A percentile compares a stretch with the other conserved stretches of the same genome.
Evolutionary conservation across 371 early-diverging fungal species (phyloP).

Genomic region (Mucor circinelloides): DNA sequence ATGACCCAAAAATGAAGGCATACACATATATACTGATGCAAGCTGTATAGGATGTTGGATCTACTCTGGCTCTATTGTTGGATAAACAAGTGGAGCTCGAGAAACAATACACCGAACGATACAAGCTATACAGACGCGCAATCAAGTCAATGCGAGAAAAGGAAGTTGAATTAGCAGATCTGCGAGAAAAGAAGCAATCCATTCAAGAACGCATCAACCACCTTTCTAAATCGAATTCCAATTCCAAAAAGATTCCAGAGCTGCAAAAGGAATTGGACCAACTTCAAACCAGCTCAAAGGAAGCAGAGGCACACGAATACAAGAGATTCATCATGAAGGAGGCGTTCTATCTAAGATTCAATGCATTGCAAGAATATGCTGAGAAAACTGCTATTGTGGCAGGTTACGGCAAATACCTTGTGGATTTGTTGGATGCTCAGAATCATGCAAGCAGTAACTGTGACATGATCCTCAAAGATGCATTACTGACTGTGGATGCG

Average conservation of each 20-base stretch:
- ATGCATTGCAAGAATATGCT: conserved; percentile 39
- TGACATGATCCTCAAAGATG: conserved; percentile 18
- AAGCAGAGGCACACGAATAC: conserved; percentile 28
- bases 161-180: conserved; percentile 19
- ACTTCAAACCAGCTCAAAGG: conserved; percentile 6
- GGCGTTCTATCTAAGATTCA: conserved; percentile 40
- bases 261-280: conserved; percentile 25
- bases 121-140: conserved; percentile 31
- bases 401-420: conserved; percentile 37
- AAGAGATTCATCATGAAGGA: conserved; percentile 35
- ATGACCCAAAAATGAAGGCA: too few species aligned
- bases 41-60: conserved; percentile 35
- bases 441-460: conserved; percentile 2
- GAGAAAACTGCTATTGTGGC: conserved; percentile 36
- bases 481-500: conserved; percentile 18
- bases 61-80: conserved; percentile 26
- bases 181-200: conserved; percentile 24
- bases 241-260: conserved; percentile 23
- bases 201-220: conserved; percentile 24
- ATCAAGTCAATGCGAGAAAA: conserved; percentile 36
- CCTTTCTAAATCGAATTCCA: conserved; percentile 24
- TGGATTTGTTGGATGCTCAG: conserved; percentile 32
- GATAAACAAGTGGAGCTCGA: conserved; percentile 41
- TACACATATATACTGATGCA: neutral
- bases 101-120: conserved; percentile 26